Evolutionary conservation across 1,139 yeast genomes (phyloP), one percentile per base, ranked within the genome.

Genomic region (Kodamaea plutei): DNA sequence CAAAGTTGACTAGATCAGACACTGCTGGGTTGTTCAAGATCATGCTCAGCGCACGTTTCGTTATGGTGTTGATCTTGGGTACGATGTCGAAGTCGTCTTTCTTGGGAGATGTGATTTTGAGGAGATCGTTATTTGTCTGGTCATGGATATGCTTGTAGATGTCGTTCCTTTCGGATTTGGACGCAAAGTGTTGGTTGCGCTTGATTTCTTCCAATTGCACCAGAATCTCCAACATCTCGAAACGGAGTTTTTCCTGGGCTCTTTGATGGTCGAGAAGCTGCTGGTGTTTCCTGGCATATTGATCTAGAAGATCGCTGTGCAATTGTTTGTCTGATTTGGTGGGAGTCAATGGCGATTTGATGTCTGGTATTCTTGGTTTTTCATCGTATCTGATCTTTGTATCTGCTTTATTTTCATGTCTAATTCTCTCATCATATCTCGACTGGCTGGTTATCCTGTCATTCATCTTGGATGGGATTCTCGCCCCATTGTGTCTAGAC

Each of bases 211-310:
- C 42, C 40, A 46, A 23, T 25, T 48, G 43, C 6, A 47, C 33
- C 14, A 58, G 46, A 13, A 61, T 36, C 36, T 59, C 64, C 21
- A 54, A 34, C 35, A 63, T 40, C 43, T 59, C 64, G 24, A 50
- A 48, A 37, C 54, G 52, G 23, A 52, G 44, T 4, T 41, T 27
- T 18, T 52, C 53, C 12, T 49, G 46, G 15, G 49, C 41, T 22
- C 41, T 45, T 37, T 61, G 56, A 32, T 53, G 46, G 10, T 50
- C 50, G 8, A 43, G 36, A 20, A 61, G 41, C 32, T 52, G 47
- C 14, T 44, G 45, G 33, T 57, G 61, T 33, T 60, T 60, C 6
- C 26, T 29, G n/a, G 52, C 41, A 29, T 45, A 49, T 17, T 34
- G 30, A 6, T 45, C 40, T 3, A 48, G 33, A 8, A 48, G 41